Conservation (phyloP, 345 rosid species). For the Barbarea vulgaris region DNA sequence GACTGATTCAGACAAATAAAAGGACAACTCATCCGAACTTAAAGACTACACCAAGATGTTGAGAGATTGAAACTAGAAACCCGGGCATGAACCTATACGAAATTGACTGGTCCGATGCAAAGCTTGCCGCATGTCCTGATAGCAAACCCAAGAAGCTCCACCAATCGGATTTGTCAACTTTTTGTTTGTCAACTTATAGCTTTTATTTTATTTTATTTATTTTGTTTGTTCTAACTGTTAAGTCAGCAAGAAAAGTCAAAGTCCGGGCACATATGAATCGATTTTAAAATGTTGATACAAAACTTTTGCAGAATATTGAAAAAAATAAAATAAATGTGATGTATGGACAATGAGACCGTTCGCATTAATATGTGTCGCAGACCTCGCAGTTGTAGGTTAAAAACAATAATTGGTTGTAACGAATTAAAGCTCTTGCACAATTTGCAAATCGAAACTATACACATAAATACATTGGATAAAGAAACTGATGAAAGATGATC, state of each 20-base stretch:
- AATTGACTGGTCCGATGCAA: no score
- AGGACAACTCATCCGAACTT: no score
- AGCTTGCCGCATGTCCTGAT: no score
- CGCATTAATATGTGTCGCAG: slow-evolving; percentile 34
- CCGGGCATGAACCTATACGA: no score
- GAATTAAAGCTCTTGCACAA: not conserved
- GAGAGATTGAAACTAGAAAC: no score
- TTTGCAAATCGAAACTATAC: not conserved
- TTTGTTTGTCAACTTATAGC: slow-evolving; percentile 5
- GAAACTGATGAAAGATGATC: no score
- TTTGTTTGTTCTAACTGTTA: slow-evolving; percentile 2
- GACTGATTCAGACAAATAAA: no score
- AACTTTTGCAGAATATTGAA: not conserved
- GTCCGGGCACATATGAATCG: not conserved
- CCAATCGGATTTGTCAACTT: slow-evolving; percentile 14
- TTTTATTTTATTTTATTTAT: not conserved
- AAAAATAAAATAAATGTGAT: not conserved
- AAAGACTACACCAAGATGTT: no score
- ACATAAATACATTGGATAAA: not conserved
- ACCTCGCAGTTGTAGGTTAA: slow-evolving; percentile 11
- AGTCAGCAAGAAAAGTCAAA: slow-evolving; percentile 7
- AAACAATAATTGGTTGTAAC: not conserved
- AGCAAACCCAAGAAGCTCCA: no score
- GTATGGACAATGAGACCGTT: slow-evolving; percentile 9
- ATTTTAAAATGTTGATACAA: not conserved